Evolutionary conservation across 805 yeast species (phyloP).

Genomic region (Starmerella cellae): DNA sequence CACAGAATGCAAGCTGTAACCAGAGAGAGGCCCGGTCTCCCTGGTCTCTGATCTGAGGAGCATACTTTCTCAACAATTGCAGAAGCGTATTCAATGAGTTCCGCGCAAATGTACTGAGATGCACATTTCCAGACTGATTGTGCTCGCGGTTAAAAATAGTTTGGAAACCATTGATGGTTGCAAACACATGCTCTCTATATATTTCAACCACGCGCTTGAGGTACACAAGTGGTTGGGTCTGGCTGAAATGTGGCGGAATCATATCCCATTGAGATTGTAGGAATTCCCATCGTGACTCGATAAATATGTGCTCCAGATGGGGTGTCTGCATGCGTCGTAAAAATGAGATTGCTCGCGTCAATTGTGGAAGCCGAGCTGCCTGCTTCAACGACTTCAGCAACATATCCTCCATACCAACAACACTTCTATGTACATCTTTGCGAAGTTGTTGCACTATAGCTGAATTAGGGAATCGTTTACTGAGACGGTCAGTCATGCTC

Average conservation of each 20-base stretch:
- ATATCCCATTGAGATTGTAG: conserved; percentile 15
- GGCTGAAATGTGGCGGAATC: conserved; percentile 37
- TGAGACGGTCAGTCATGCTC: conserved; percentile 53
- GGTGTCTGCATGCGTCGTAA: conserved; percentile 40
- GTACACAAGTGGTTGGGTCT: conserved; percentile 44
- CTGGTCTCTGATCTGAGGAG: conserved; percentile 25
- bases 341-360: conserved; percentile 66
- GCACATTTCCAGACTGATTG: not conserved
- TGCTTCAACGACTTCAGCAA: conserved; percentile 58
- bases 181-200: conserved; percentile 69
- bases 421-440: conserved; percentile 36
- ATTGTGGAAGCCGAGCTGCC: conserved; percentile 62
- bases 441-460: conserved; percentile 41
- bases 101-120: conserved; percentile 21
- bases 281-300: conserved; percentile 29
- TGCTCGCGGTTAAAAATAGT: conserved; percentile 40
- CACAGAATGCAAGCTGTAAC: conserved; percentile 73
- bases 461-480: conserved; percentile 53
- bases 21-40: conserved; percentile 32
- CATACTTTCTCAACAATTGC: conserved; percentile 15
- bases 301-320: conserved; percentile 19
- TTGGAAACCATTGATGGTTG: conserved; percentile 51
- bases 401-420: conserved; percentile 54
- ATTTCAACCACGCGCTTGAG: conserved; percentile 71
- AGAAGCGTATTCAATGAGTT: conserved; percentile 21